Conservation (phyloP, 2,329 filamentous ascomycete genomes). For the Magnaporthiopsis incrustans region DNA sequence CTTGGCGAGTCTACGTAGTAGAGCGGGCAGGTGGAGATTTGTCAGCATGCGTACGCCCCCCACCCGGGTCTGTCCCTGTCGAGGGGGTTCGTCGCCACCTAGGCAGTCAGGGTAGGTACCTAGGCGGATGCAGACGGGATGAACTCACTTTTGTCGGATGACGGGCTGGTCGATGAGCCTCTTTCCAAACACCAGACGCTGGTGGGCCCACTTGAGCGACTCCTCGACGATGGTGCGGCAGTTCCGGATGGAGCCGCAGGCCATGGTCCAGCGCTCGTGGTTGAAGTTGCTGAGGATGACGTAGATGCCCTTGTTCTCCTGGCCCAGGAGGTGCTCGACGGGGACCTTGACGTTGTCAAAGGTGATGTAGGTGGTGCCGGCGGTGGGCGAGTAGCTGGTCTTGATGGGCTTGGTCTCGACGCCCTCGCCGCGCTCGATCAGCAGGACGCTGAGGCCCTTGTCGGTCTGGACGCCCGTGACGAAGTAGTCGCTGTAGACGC, state of each 20-base stretch:
- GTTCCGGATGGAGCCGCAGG: conserved; percentile 54
- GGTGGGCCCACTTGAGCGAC: conserved; percentile 81
- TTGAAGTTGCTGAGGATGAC: conserved; percentile 86
- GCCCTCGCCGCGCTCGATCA: conserved; percentile 66
- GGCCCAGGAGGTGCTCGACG: conserved; percentile 65
- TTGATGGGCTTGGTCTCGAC: conserved; percentile 73
- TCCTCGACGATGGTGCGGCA: conserved; percentile 69
- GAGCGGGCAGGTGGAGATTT: neutral
- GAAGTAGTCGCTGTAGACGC: conserved; percentile 72
- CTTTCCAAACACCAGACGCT: conserved; percentile 77
- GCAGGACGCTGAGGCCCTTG: conserved; percentile 69
- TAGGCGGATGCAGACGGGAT: neutral
- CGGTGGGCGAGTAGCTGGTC: conserved; percentile 71
- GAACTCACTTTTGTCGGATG: conserved; percentile 64
- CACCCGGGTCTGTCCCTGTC: too few species aligned
- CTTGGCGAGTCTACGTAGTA: conserved; percentile 61
- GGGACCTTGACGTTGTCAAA: conserved; percentile 86
- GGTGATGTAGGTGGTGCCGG: conserved; percentile 71
- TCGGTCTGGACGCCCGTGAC: conserved; percentile 72
- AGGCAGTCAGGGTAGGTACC: too few species aligned
- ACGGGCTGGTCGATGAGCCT: conserved; percentile 75
- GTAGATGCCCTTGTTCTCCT: conserved; percentile 79
- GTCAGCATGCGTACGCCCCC: too few species aligned
- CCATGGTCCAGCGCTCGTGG: conserved; percentile 76
- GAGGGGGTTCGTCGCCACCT: too few species aligned